Percentiles rank a stretch among this genome's conserved stretches.
Evolutionary conservation across 805 yeast species (phyloP).

Genomic region (Candida wancherniae): DNA sequence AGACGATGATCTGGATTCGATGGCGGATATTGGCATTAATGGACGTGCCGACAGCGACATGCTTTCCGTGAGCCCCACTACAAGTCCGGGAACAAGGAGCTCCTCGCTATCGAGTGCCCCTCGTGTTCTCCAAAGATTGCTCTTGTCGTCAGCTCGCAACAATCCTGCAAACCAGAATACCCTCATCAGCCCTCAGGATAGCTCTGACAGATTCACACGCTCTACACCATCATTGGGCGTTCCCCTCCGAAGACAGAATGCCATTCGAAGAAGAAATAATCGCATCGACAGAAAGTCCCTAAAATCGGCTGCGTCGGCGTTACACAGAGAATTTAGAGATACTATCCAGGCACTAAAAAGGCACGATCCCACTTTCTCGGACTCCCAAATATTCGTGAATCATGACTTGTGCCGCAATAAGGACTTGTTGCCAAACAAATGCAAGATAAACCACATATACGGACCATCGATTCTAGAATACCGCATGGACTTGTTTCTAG

Average conservation of each 20-base stretch:
- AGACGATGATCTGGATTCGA: too few relatives aligned
- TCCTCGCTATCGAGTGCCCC: background rate
- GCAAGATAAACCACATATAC: too few relatives aligned
- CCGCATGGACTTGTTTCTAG: too few relatives aligned
- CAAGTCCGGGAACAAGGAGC: background rate
- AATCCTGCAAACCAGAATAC: slow-evolving; percentile 20
- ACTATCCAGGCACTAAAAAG: slow-evolving; percentile 6
- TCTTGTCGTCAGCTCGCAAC: slow-evolving; percentile 26
- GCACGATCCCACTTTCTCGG: slow-evolving; percentile 5
- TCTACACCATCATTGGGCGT: slow-evolving; percentile 12
- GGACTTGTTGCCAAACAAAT: too few relatives aligned
- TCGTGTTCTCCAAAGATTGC: slow-evolving; percentile 15
- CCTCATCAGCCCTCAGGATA: slow-evolving; percentile 1
- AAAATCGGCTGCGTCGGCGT: too few relatives aligned
- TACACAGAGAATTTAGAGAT: slow-evolving; percentile 5
- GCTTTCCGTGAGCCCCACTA: too few relatives aligned
- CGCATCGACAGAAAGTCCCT: background rate
- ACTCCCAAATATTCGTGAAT: slow-evolving; percentile 9
- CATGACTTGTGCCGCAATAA: slow-evolving; percentile 3
- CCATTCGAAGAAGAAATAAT: slow-evolving; percentile 22
- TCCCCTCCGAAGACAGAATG: slow-evolving; percentile 32
- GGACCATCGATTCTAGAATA: too few relatives aligned
- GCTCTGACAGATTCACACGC: background rate
- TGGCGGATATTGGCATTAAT: too few relatives aligned
- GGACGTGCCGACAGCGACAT: too few relatives aligned